These are phyloP conservation scores for Fusarium falciforme DNA, from an alignment of 2,329 filamentous ascomycete species.

Conservation along the genomic window DNA sequence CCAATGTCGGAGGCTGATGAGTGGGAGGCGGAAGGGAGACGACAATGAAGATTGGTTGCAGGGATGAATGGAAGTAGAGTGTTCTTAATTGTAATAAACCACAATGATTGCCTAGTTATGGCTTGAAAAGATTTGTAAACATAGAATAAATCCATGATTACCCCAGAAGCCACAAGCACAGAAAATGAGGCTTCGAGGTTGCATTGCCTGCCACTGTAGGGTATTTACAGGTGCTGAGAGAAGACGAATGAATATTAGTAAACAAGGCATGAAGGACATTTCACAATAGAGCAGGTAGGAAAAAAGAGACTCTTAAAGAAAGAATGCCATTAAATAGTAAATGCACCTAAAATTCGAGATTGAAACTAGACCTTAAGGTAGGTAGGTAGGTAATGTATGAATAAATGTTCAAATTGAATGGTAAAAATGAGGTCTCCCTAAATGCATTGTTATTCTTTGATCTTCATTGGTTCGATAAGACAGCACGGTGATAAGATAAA, in stretches of 20 bases:
- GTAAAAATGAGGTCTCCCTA: background rate
- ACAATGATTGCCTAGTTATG: background rate
- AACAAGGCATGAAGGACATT: background rate
- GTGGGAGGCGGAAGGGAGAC: background rate
- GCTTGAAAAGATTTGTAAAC: no score
- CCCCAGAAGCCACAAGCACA: background rate
- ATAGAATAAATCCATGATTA: background rate
- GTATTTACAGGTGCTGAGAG: no score
- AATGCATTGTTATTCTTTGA: background rate
- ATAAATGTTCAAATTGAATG: background rate
- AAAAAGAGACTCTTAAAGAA: no score
- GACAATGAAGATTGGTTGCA: background rate
- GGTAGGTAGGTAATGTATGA: no score
- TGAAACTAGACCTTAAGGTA: background rate
- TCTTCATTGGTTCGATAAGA: background rate
- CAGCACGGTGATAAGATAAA: background rate
- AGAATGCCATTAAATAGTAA: background rate
- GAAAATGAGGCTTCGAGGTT: background rate
- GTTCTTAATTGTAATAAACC: background rate
- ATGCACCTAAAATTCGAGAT: background rate
- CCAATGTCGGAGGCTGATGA: background rate
- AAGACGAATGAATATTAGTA: no score
- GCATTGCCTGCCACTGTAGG: background rate
- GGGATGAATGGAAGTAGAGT: no score
- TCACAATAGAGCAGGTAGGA: background rate